Conservation (phyloP, 2,329 filamentous ascomycete genomes). For the Colletotrichum liaoningense region DNA sequence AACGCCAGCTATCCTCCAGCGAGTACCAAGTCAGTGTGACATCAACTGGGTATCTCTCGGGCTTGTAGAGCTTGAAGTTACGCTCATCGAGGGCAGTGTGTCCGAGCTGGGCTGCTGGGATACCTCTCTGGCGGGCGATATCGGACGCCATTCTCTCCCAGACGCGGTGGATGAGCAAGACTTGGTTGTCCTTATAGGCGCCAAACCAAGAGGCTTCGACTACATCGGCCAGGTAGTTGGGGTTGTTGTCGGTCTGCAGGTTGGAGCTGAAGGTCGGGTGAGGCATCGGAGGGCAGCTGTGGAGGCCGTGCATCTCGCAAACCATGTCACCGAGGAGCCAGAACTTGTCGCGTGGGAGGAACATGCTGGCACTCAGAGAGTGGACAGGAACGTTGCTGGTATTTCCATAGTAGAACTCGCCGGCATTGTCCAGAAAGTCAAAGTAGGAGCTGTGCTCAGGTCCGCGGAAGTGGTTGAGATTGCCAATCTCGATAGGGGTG, state of each 20-base stretch:
- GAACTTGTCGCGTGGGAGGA: conserved; percentile 61
- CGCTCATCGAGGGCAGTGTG: conserved; percentile 53
- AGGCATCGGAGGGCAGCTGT: conserved; percentile 16
- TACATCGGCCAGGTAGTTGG: conserved; percentile 8
- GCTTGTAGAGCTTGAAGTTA: conserved; percentile 41
- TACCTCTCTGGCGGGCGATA: conserved; percentile 39
- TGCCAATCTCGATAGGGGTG: conserved; percentile 66
- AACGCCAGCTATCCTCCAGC: conserved; percentile 4
- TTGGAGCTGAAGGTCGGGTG: neutral
- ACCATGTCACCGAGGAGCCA: conserved; percentile 45
- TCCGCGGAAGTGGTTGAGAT: conserved; percentile 61
- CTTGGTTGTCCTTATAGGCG: conserved; percentile 57
- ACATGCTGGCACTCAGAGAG: conserved; percentile 65
- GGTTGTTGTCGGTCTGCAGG: neutral
- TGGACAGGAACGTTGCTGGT: conserved; percentile 62
- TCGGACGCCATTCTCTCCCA: conserved; percentile 9
- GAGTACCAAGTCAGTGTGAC: conserved; percentile 11
- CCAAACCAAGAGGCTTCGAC: conserved; percentile 50
- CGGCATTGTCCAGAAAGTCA: conserved; percentile 59
- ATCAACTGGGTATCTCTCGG: conserved; percentile 15
- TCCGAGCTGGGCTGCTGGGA: conserved; percentile 47
- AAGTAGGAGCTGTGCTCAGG: conserved; percentile 60
- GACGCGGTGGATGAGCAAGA: conserved; percentile 14
- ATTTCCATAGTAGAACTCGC: conserved; percentile 60
- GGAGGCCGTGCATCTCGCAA: conserved; percentile 40